A percentile compares a stretch with the other conserved stretches of the same genome.
phyloP scores from a whole-genome alignment of 2,329 filamentous ascomycete genomes.

The Alternaria tenuissima region DNA sequence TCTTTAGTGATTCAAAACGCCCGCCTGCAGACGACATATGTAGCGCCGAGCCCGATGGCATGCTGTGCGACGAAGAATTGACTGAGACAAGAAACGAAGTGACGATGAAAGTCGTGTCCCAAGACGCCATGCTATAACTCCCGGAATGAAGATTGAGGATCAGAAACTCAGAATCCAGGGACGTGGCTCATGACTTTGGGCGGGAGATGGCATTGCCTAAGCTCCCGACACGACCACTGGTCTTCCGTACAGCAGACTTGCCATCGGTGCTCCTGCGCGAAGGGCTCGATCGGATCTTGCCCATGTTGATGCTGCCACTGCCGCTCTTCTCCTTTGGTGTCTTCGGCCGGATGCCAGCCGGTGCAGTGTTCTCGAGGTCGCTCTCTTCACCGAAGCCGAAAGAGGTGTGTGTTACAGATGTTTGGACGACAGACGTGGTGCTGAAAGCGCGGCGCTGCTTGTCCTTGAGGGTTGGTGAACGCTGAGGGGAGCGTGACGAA shows the following conservation, averaged over 20 bases:
- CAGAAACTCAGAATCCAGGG: constrained; percentile 12
- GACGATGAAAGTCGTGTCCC: constrained; percentile 11
- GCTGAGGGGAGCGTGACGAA: constrained; percentile 67
- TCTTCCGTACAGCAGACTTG: constrained; percentile 60
- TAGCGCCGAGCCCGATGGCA: constrained; percentile 18
- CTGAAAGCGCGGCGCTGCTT: constrained; percentile 76
- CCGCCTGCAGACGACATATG: constrained; percentile 31
- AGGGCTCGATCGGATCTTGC: constrained; percentile 56
- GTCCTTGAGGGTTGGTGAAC: constrained; percentile 65
- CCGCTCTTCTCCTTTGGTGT: constrained; percentile 55
- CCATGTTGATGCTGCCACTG: constrained; percentile 55
- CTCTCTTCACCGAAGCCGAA: constrained; percentile 53
- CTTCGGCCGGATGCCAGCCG: constrained; percentile 51
- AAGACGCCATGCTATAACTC: constrained; percentile 16
- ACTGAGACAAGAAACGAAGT: constrained; percentile 19
- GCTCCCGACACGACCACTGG: constrained; percentile 60
- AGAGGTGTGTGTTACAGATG: constrained; percentile 45
- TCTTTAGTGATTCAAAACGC: constrained; percentile 33
- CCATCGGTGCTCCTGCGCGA: constrained; percentile 56
- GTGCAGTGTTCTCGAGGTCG: constrained; percentile 56
- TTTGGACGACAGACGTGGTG: constrained; percentile 67
- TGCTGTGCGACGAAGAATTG: constrained; percentile 25
- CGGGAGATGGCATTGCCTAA: constrained; percentile 47
- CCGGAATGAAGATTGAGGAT: constrained; percentile 19
- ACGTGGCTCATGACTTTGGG: constrained; percentile 37